phyloP scores from a whole-genome alignment of 805 yeast genomes.

The Candida berthetii region DNA sequence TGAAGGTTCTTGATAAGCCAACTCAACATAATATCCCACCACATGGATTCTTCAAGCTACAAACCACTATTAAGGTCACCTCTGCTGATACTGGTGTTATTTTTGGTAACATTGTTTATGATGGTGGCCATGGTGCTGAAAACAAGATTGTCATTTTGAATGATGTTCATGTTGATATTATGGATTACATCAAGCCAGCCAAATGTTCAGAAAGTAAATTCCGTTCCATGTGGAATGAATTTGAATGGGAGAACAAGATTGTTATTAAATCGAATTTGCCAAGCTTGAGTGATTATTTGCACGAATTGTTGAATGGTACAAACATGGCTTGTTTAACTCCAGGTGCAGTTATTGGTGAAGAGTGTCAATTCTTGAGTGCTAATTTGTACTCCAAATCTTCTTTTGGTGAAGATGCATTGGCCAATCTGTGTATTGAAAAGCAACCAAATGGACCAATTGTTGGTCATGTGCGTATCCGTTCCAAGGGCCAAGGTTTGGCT shows the following conservation, averaged over 20 bases:
- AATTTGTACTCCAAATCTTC: conserved; percentile 88
- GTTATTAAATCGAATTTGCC: conserved; percentile 68
- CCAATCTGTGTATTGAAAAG: conserved; percentile 90
- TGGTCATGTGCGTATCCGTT: conserved; percentile 94
- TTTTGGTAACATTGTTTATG: conserved; percentile 94
- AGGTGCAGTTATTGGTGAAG: conserved; percentile 83
- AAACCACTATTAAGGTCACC: conserved; percentile 87
- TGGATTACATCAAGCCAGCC: conserved; percentile 98
- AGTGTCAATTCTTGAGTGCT: conserved; percentile 89
- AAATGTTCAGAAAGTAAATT: conserved; percentile 80
- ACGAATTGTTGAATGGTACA: conserved; percentile 70
- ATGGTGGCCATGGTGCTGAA: conserved; percentile 90
- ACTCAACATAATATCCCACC: conserved; percentile 88
- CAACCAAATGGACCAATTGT: conserved; percentile 66
- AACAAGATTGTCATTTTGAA: conserved; percentile 85
- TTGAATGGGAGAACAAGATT: conserved; percentile 99
- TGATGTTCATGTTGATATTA: conserved; percentile 92
- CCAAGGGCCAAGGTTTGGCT: conserved; percentile 97
- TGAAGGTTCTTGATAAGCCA: conserved; percentile 91
- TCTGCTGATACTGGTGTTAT: conserved; percentile 98
- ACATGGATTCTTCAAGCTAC: conserved; percentile 91
- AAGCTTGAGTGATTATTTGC: conserved; percentile 71
- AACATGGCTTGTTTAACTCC: conserved; percentile 94
- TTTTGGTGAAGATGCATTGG: conserved; percentile 97
- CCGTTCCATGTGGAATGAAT: conserved; percentile 98